Percentiles rank a stretch among this genome's conserved stretches.
Evolutionary conservation across 2,329 filamentous ascomycete genomes (phyloP).

Genomic region (Colletotrichum liriopes): DNA sequence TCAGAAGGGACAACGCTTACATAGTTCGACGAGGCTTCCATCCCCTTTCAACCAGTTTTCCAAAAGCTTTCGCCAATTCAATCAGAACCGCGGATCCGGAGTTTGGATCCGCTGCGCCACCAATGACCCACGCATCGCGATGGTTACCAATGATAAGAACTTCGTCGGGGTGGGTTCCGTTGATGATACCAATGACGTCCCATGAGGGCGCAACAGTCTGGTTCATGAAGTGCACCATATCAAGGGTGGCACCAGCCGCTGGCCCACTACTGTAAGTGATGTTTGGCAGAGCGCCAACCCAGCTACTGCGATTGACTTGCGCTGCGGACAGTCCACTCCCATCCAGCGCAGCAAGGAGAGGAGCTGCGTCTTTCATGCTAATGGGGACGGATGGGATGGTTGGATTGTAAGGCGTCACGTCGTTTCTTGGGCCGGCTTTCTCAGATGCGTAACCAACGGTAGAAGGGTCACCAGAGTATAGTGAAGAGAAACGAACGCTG

Average conservation of each 20-base stretch:
- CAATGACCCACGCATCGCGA: conserved; percentile 68
- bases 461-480: conserved; percentile 29
- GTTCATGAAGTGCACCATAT: conserved; percentile 38
- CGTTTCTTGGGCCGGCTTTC: conserved; percentile 29
- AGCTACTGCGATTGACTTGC: conserved; percentile 31
- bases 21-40: conserved; percentile 69
- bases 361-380: conserved; percentile 30
- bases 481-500: conserved; percentile 33
- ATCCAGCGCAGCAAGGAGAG: conserved; percentile 23
- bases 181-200: conserved; percentile 59
- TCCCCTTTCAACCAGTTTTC: conserved; percentile 60
- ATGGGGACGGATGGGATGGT: conserved; percentile 28
- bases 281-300: conserved; percentile 28
- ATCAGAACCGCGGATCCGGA: conserved; percentile 65
- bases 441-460: conserved; percentile 32
- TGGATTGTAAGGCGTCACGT: conserved; percentile 30
- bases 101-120: conserved; percentile 68
- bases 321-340: conserved; percentile 20
- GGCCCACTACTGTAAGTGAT: conserved; percentile 37
- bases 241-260: conserved; percentile 20
- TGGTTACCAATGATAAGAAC: conserved; percentile 68
- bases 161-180: conserved; percentile 56
- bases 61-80: conserved; percentile 65
- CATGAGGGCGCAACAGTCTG: conserved; percentile 27
- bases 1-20: conserved; percentile 34